phyloP scores from a whole-genome alignment of 179 eudicot species.

The Beta lomatogona region DNA sequence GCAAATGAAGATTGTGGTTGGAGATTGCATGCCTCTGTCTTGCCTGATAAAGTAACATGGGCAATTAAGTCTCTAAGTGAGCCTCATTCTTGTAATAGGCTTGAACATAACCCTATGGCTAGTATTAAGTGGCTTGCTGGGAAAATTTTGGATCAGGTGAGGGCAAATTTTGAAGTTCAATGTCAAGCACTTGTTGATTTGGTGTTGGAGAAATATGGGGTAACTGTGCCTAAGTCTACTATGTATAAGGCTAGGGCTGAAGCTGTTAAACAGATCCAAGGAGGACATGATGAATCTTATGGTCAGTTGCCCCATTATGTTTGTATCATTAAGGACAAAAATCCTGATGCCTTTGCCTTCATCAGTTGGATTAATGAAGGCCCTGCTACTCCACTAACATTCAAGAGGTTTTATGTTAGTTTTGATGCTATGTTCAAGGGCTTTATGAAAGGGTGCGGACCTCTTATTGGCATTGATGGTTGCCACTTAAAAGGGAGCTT shows the following conservation, averaged over 20 bases:
- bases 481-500: not conserved
- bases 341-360: not conserved
- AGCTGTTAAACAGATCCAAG: not conserved
- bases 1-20: not conserved
- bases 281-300: not conserved
- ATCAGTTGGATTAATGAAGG: not conserved
- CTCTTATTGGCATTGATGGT: not conserved
- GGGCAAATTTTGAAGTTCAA: not conserved
- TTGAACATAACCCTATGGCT: not conserved
- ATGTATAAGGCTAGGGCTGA: not conserved
- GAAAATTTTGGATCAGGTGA: not conserved
- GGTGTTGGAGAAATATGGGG: not conserved
- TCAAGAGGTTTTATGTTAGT: not conserved
- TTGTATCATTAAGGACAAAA: not conserved
- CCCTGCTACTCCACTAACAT: not conserved
- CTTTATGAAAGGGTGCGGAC: not conserved
- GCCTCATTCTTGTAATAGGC: not conserved
- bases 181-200: not conserved
- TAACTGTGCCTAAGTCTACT: not conserved
- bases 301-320: not conserved
- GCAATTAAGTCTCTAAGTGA: not conserved
- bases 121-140: not conserved
- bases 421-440: not conserved
- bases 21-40: constrained; percentile 1
- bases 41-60: not conserved